These are phyloP conservation scores for Debaryomyces tyrocola DNA, from an alignment of 805 yeast species.

Conservation along the genomic window DNA sequence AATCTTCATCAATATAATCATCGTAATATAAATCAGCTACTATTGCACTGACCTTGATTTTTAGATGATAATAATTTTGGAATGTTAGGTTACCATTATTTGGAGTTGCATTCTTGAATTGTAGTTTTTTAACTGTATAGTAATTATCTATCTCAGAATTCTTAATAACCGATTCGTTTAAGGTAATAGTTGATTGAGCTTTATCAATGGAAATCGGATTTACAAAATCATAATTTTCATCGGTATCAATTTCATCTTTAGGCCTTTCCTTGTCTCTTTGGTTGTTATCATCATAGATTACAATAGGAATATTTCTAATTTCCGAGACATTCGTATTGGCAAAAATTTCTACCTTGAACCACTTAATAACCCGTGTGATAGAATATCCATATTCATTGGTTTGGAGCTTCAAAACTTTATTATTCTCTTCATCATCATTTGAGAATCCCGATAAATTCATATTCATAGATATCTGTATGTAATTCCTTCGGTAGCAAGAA, in stretches of 20 bases:
- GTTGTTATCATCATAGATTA: conserved; percentile 21
- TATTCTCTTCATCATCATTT: conserved; percentile 10
- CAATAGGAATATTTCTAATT: conserved; percentile 28
- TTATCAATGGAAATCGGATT: conserved; percentile 17
- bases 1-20: conserved; percentile 35
- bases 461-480: conserved; percentile 33
- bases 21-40: conserved; percentile 40
- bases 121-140: conserved; percentile 41
- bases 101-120: conserved; percentile 53
- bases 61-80: conserved; percentile 47
- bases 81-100: conserved; percentile 47
- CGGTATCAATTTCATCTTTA: conserved; percentile 3
- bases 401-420: conserved; percentile 29
- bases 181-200: conserved; percentile 24
- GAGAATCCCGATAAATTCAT: conserved; percentile 28
- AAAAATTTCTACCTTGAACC: conserved; percentile 36
- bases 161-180: conserved; percentile 22
- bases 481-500: conserved; percentile 47
- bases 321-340: conserved; percentile 36
- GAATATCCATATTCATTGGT: conserved; percentile 37
- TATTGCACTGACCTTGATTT: conserved; percentile 32
- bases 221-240: conserved; percentile 9
- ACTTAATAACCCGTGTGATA: conserved; percentile 35
- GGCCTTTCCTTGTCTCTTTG: conserved; percentile 16
- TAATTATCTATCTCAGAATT: conserved; percentile 26